Evolutionary conservation across 441 rosid species (phyloP).

Genomic region (Populus trichocarpa): DNA sequence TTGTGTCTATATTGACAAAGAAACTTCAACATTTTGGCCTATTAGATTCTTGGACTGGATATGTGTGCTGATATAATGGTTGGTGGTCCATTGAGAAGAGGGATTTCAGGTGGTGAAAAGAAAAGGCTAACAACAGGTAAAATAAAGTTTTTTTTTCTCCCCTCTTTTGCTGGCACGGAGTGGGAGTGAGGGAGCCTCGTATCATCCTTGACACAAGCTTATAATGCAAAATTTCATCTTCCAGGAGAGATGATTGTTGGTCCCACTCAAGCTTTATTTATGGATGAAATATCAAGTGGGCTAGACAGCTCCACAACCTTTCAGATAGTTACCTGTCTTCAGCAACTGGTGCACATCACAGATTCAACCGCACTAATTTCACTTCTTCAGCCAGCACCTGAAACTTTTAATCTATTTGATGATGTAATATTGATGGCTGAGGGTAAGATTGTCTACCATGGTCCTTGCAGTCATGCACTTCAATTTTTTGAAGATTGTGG

Average conservation of each 20-base stretch:
- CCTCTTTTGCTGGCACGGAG: background rate
- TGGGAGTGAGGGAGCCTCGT: too few species aligned
- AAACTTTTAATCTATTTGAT: constrained; percentile 74
- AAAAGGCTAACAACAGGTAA: constrained; percentile 24
- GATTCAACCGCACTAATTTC: constrained; percentile 48
- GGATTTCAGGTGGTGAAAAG: constrained; percentile 25
- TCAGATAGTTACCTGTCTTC: constrained; percentile 75
- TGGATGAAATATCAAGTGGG: constrained; percentile 92
- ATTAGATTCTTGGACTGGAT: constrained; percentile 20
- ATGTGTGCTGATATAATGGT: constrained; percentile 14
- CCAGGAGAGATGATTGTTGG: constrained; percentile 88
- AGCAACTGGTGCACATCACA: constrained; percentile 64
- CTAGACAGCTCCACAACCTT: constrained; percentile 73
- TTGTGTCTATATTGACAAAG: background rate
- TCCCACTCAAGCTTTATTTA: constrained; percentile 68
- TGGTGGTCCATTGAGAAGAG: constrained; percentile 20
- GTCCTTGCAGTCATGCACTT: constrained; percentile 52
- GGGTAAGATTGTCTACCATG: constrained; percentile 71
- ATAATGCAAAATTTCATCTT: background rate
- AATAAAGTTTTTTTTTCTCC: background rate
- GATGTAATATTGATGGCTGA: constrained; percentile 65
- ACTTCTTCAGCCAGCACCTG: constrained; percentile 63
- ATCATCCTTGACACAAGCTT: background rate
- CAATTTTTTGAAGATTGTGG: constrained; percentile 65
- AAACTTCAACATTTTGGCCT: background rate